Evolutionary conservation across 306 rosid genomes (phyloP).

Genomic region (Pyrus betulifolia): DNA sequence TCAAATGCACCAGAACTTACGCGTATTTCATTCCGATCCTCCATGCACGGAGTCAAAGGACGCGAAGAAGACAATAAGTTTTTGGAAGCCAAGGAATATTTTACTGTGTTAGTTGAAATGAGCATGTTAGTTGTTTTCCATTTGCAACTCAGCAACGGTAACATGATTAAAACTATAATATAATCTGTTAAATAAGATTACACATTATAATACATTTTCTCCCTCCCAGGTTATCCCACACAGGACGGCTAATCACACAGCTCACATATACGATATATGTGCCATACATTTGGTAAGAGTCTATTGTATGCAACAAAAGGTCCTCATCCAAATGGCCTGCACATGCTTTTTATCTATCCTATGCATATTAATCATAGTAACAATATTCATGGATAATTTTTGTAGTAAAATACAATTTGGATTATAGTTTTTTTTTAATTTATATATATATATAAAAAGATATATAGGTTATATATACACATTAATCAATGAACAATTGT

Average conservation of each 20-base stretch:
- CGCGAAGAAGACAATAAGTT: constrained; percentile 18
- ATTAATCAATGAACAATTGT: no score
- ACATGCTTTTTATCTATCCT: neutral
- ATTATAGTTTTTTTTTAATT: no score
- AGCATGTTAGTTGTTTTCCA: constrained; percentile 38
- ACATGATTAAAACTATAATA: neutral
- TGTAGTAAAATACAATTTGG: neutral
- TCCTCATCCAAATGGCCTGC: neutral
- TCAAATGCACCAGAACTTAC: neutral
- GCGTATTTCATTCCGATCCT: neutral
- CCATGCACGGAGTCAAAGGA: neutral
- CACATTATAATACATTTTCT: neutral
- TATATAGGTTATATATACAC: no score
- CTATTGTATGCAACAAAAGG: neutral
- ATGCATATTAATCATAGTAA: neutral
- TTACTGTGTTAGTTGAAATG: constrained; percentile 6
- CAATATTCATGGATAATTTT: neutral
- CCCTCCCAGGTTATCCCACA: constrained; percentile 15
- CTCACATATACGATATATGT: neutral
- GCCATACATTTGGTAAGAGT: neutral
- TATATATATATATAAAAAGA: no score
- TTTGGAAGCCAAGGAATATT: constrained; percentile 5
- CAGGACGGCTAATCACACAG: constrained; percentile 8
- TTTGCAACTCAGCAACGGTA: constrained; percentile 33
- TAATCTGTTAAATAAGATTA: neutral